Evolutionary conservation across 768 basidiomycete genomes (phyloP).

Genomic region (Suillus luteus): DNA sequence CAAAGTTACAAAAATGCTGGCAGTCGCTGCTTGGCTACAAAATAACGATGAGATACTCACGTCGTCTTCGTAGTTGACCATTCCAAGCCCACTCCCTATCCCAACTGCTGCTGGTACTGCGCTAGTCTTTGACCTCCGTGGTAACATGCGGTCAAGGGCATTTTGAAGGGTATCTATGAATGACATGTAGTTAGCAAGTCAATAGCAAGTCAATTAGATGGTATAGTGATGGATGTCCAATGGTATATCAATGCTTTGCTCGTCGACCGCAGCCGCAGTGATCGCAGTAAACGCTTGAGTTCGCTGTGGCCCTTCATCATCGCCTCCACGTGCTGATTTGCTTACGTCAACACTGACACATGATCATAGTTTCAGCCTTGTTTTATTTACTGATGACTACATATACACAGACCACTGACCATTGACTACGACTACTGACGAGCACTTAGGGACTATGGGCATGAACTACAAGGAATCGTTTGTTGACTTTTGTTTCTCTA

Average conservation of each 20-base stretch:
- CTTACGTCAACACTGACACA: conserved; percentile 23
- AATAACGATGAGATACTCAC: conserved; percentile 45
- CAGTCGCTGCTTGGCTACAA: not conserved
- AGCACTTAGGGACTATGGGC: not conserved
- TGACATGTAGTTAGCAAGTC: conserved; percentile 13
- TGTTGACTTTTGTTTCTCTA: conserved; percentile 14
- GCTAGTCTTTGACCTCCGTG: conserved; percentile 18
- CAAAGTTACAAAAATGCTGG: not conserved
- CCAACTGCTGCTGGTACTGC: conserved; percentile 46
- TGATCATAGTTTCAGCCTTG: not conserved
- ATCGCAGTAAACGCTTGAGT: not conserved
- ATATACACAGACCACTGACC: not conserved
- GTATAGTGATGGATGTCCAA: conserved; percentile 10
- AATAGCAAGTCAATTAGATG: conserved; percentile 7
- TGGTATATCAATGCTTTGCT: conserved; percentile 11
- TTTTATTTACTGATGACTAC: not conserved
- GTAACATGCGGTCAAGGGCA: conserved; percentile 33
- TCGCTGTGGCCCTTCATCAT: not conserved
- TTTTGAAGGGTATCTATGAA: conserved; percentile 33
- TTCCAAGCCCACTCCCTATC: conserved; percentile 59
- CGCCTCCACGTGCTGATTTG: conserved; percentile 26
- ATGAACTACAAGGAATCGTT: not conserved
- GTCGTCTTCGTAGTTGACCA: conserved; percentile 68
- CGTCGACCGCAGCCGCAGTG: conserved; percentile 16
- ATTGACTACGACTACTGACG: not conserved